Conservation (phyloP, 2,329 filamentous ascomycete genomes). For the Sporothrix dimorphospora region DNA sequence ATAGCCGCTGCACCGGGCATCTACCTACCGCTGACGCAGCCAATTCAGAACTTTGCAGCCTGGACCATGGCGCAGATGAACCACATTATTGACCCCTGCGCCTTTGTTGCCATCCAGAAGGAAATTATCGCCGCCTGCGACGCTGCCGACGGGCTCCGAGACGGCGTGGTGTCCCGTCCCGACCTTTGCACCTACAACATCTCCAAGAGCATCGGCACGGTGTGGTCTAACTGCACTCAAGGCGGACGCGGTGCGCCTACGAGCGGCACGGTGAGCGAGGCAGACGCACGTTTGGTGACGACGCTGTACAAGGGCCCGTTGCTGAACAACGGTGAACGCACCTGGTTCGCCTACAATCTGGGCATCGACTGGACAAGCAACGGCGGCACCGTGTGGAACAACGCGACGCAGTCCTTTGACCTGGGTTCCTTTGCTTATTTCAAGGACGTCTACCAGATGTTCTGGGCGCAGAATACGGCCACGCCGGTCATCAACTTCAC, state of each 20-base stretch:
- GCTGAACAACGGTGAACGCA: background rate
- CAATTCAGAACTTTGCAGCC: conserved; percentile 11
- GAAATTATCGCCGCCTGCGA: conserved; percentile 9
- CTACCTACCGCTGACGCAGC: conserved; percentile 16
- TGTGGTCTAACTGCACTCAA: background rate
- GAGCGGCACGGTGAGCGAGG: conserved; percentile 3
- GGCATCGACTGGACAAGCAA: conserved; percentile 18
- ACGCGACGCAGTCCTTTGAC: conserved; percentile 8
- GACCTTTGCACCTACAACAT: conserved; percentile 11
- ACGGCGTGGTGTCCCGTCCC: conserved; percentile 1
- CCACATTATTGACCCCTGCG: conserved; percentile 14
- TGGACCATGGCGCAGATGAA: conserved; percentile 17
- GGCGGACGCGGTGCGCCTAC: conserved; percentile 3
- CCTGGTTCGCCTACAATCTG: conserved; percentile 4
- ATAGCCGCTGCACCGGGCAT: background rate
- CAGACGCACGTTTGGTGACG: background rate
- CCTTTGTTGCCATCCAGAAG: conserved; percentile 4
- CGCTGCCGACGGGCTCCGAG: background rate
- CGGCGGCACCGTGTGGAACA: conserved; percentile 15
- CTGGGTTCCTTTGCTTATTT: conserved; percentile 8
- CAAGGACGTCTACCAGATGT: conserved; percentile 15
- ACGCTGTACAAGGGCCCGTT: conserved; percentile 3
- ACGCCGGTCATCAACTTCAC: conserved; percentile 6
- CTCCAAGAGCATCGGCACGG: background rate
- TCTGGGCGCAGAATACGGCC: conserved; percentile 11